Evolutionary conservation across 345 rosid species (phyloP).

Genomic region (Gossypium sturtianum): DNA sequence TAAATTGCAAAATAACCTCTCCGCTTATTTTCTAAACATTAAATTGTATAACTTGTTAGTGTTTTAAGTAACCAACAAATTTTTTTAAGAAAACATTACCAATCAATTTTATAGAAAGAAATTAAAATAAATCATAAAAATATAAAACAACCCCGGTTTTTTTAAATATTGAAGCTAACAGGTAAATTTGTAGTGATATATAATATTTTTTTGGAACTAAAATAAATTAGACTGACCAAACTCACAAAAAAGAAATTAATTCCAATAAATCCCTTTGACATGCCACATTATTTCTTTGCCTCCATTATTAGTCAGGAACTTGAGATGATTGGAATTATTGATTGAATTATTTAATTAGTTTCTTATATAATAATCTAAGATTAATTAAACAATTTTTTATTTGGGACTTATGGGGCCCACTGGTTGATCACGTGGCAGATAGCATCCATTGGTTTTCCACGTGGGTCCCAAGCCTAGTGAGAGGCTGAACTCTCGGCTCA

Average conservation of each 20-base stretch:
- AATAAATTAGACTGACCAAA: background rate
- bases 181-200: background rate
- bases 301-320: background rate
- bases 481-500: background rate
- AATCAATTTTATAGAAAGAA: too few relatives aligned
- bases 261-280: background rate
- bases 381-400: background rate
- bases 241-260: too few relatives aligned
- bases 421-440: constrained; percentile 8
- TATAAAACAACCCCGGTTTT: too few relatives aligned
- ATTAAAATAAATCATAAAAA: too few relatives aligned
- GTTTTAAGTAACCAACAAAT: too few relatives aligned
- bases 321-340: constrained; percentile 9
- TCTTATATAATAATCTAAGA: background rate
- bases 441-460: background rate
- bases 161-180: too few relatives aligned
- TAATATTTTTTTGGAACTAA: background rate
- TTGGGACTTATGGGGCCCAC: background rate
- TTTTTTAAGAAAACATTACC: too few relatives aligned
- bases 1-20: too few relatives aligned
- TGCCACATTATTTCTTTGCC: background rate
- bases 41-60: too few relatives aligned
- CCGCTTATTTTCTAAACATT: too few relatives aligned
- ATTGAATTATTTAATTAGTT: background rate
- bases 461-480: constrained; percentile 9